Evolutionary conservation across 2,329 filamentous ascomycete species (phyloP), one percentile per base, ranked within the genome.

Genomic region (Chalaropsis thielavioides): DNA sequence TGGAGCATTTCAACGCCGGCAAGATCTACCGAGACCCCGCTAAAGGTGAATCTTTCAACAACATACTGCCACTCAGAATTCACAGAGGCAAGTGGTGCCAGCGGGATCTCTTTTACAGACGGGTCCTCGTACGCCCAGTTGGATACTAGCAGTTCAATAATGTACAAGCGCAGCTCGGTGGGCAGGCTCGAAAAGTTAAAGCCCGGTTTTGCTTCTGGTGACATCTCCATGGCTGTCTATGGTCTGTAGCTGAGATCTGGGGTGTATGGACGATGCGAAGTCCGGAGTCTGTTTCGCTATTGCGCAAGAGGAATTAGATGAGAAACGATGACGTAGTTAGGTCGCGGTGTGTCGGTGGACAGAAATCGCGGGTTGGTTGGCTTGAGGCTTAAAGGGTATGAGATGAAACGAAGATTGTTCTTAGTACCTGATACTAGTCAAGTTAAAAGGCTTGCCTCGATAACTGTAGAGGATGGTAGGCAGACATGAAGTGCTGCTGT

Each of bases 31-130:
- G 44, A 63, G 22, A 68, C 54, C 4, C 31, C n/a, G 56, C 49
- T 56, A 31, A 68, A 68, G 27, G 65, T 68, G n/a, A 61, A 51
- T 17, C 61, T 31, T 49, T 68, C 68, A 24, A 68, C 31, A 17
- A 68, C 63, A 31, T 58, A 24, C 35, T 65, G 63, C 64, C 64
- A 68, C 54, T 68, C 68, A 4, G 46, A 56, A 54, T 63, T 64
- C 43, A 68, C 64, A 43, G 64, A 61, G 35, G 68, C 63, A 31
- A 60, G 54, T 1, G 60, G 60, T 35, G 60, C 54, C 44, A 35
- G 27, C 11, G 61, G 44, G 11, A 54, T 49, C 19, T 54, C 10
- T 41, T 54, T 63, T n/a, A 46, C 31, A 31, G 61, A 49, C 19
- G 58, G 43, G n/a, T 44, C 22, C 63, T 67, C 44, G 22, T 17